phyloP scores from a whole-genome alignment of 192 early-diverging fungal genomes.

The Coemansia sp. region DNA sequence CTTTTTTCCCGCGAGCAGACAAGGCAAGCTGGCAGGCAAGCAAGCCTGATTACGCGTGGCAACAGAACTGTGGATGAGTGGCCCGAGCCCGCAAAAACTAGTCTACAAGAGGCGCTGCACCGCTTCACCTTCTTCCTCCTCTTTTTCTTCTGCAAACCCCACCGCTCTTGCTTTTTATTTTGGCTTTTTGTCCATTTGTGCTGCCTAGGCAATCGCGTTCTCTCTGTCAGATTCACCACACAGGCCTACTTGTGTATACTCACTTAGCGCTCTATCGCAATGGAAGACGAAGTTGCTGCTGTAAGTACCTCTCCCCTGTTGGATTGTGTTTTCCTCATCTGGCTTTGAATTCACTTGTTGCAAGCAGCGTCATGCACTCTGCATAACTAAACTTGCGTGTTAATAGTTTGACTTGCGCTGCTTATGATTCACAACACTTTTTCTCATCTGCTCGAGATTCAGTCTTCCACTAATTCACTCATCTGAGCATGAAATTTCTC shows the following conservation, averaged over 20 bases:
- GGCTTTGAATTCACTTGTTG: neutral
- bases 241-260: slow-evolving; percentile 19
- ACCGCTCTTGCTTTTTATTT: slow-evolving; percentile 12
- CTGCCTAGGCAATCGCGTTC: slow-evolving; percentile 16
- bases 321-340: slow-evolving; percentile 17
- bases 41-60: slow-evolving; percentile 18
- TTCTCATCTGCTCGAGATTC: slow-evolving; percentile 15
- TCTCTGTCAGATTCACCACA: slow-evolving; percentile 11
- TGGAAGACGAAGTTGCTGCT: slow-evolving; percentile 85
- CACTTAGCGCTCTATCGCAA: slow-evolving; percentile 35
- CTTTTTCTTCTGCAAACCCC: slow-evolving; percentile 15
- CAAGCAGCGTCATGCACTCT: neutral
- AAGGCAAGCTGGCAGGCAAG: neutral
- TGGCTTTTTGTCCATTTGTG: slow-evolving; percentile 12
- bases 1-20: slow-evolving; percentile 1
- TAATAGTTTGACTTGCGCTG: too few species aligned
- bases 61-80: slow-evolving; percentile 17
- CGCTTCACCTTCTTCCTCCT: slow-evolving; percentile 5
- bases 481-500: slow-evolving; percentile 16
- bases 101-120: slow-evolving; percentile 17
- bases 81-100: neutral
- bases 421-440: too few species aligned
- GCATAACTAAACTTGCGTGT: neutral
- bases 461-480: slow-evolving; percentile 20
- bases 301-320: slow-evolving; percentile 54